Evolutionary conservation across 1,139 yeast genomes (phyloP).

Genomic region (Sugiyamaella pinicola): DNA sequence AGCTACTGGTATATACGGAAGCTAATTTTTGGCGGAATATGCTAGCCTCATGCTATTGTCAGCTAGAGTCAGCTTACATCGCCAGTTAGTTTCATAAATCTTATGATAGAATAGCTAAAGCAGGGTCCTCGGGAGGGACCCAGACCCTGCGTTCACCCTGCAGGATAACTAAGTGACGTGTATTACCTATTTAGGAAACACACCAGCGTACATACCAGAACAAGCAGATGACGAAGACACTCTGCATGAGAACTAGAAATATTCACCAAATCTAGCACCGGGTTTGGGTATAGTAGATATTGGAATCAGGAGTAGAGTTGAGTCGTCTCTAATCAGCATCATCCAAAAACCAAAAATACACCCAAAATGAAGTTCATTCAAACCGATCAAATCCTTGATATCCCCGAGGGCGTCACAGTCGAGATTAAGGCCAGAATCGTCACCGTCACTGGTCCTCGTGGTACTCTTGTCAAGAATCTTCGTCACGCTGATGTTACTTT

Average conservation of each 20-base stretch:
- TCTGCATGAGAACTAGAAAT: slow-evolving; percentile 2
- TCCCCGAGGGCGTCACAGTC: slow-evolving; percentile 95
- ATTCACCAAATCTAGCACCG: not conserved
- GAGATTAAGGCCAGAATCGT: slow-evolving; percentile 89
- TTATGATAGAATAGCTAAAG: too few relatives aligned
- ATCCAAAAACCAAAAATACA: slow-evolving; percentile 6
- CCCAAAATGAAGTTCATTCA: slow-evolving; percentile 84
- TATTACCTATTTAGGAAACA: slow-evolving; percentile 4
- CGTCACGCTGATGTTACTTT: slow-evolving; percentile 96
- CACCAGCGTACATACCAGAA: slow-evolving; percentile 5
- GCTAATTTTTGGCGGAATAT: too few relatives aligned
- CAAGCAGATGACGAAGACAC: not conserved
- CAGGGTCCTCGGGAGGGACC: not conserved
- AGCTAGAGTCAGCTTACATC: too few relatives aligned
- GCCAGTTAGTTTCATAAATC: too few relatives aligned
- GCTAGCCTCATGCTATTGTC: too few relatives aligned
- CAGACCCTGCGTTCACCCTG: not conserved
- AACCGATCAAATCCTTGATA: slow-evolving; percentile 86
- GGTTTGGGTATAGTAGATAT: not conserved
- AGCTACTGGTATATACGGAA: too few relatives aligned
- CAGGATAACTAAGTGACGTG: not conserved
- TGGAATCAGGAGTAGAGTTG: not conserved
- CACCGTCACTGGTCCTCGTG: slow-evolving; percentile 98
- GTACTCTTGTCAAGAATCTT: slow-evolving; percentile 86
- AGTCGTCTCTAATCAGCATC: slow-evolving; percentile 7